Evolutionary conservation across 306 rosid species (phyloP), one percentile per base, ranked within the genome.

Genomic region (Cucumis cinereus): DNA sequence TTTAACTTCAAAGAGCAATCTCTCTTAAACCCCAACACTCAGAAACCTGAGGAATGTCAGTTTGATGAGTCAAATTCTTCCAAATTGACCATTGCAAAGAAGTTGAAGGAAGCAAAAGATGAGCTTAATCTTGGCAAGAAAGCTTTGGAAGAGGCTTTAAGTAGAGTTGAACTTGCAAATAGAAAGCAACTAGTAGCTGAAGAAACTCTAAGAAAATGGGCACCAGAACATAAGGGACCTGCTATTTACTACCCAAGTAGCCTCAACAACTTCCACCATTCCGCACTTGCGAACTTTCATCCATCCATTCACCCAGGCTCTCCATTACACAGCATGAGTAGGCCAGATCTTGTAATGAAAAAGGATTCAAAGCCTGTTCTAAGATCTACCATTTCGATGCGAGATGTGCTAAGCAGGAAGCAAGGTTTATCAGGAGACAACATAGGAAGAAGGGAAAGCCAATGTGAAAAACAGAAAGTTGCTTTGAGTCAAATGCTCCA

Each of bases 401-500:
- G 97, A 74, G 99, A 94, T 77, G 89, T 94, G 76, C 97, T 94
- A 2, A 89, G 86, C 80, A 86, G 85, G 84, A 90, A 92, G 88
- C 96, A 87, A 79, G 90, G 81, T 83, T 75, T 76, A 55, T n/a
- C 85, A 8, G 90, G 90, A 53, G 93, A 86, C 4, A 80, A 69
- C 53, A 69, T 69, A 22, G 60, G 76, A 0, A 81, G 83, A 56
- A 82, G 75, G 80, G 94, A 91, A 16, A 77, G 85, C 3, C 56
- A 45, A 30, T 36, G 77, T 9, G 96, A 77, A 59, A 87, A 83
- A 16, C 89, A 83, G 71, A 92, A 87, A 80, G 99, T 90, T 68
- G 97, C 95, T 45, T 57, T 94, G 89, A 90, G 96, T 77, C 95
- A 94, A 76, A 94, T 94, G 99, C 96, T 94, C 81, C 56, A 70